Evolutionary conservation across 192 early-diverging fungal species (phyloP).

Genomic region (Funneliformis mosseae): DNA sequence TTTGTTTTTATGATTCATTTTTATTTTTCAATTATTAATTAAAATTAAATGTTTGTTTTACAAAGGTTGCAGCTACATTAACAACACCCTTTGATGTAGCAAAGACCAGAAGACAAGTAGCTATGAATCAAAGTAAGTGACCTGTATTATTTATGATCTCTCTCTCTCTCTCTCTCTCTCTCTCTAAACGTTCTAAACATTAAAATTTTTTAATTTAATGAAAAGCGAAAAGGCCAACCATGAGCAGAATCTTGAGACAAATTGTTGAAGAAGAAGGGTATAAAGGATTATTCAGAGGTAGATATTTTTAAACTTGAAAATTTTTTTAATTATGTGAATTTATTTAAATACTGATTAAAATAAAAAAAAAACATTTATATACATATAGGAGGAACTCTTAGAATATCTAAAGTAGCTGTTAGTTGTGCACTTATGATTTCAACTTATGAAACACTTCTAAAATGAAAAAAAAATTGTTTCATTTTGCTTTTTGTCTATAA

Average conservation of each 20-base stretch:
- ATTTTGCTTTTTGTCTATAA: no score
- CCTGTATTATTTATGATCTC: not conserved
- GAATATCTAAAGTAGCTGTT: conserved; percentile 87
- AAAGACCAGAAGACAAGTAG: conserved; percentile 88
- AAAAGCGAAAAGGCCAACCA: conserved; percentile 15
- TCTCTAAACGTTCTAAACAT: not conserved
- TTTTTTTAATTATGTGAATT: no score
- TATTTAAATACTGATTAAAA: not conserved
- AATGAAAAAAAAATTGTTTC: no score
- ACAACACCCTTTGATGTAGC: conserved; percentile 97
- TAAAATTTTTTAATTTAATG: not conserved
- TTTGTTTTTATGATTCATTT: not conserved
- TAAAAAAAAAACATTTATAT: no score
- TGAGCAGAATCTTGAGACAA: conserved; percentile 42
- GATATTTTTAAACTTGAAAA: no score
- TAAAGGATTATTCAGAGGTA: conserved; percentile 56
- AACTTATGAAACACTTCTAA: conserved; percentile 65
- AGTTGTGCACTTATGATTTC: conserved; percentile 98
- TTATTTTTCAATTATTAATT: not conserved
- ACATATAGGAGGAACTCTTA: conserved; percentile 67
- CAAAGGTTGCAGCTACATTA: conserved; percentile 74
- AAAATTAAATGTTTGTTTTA: not conserved
- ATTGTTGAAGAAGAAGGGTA: conserved; percentile 56
- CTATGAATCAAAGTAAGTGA: conserved; percentile 33
- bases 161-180: no score